phyloP scores from a whole-genome alignment of 2,329 filamentous ascomycete species.

The Orbilia blumenaviensis region DNA sequence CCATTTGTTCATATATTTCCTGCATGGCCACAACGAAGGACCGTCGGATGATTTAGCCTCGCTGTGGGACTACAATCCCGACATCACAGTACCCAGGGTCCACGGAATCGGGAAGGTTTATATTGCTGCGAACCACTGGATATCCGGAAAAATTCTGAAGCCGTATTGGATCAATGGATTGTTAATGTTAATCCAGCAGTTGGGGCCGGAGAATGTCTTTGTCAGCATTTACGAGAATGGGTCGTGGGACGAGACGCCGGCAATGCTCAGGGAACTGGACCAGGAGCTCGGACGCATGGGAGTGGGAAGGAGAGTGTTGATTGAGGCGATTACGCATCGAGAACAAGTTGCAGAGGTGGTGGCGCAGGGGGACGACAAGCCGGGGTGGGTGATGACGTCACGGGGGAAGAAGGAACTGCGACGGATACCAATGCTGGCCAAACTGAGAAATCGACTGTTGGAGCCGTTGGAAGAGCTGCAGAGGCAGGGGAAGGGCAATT shows the following conservation, averaged over 20 bases:
- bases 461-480: slow-evolving; percentile 67
- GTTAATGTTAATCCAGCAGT: slow-evolving; percentile 66
- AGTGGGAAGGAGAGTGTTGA: slow-evolving; percentile 67
- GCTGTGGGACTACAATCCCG: slow-evolving; percentile 37
- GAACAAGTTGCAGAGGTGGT: slow-evolving; percentile 65
- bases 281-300: slow-evolving; percentile 65
- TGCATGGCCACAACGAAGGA: neutral
- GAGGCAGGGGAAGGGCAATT: slow-evolving; percentile 58
- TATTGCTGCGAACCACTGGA: slow-evolving; percentile 76
- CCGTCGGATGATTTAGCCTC: neutral
- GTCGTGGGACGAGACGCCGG: slow-evolving; percentile 75
- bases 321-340: slow-evolving; percentile 69
- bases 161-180: slow-evolving; percentile 72
- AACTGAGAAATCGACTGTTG: slow-evolving; percentile 72
- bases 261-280: slow-evolving; percentile 69
- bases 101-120: slow-evolving; percentile 63
- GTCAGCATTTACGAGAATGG: slow-evolving; percentile 75
- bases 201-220: slow-evolving; percentile 73
- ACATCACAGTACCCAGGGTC: slow-evolving; percentile 25
- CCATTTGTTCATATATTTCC: slow-evolving; percentile 40
- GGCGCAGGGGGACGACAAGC: slow-evolving; percentile 53
- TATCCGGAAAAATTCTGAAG: slow-evolving; percentile 70
- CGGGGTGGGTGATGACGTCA: slow-evolving; percentile 73
- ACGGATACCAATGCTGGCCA: slow-evolving; percentile 74
- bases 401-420: slow-evolving; percentile 68